Percentiles rank a stretch among this genome's conserved stretches.
Conservation (phyloP, 2,329 filamentous ascomycete genomes). For the Ophiosphaerella herpotricha region DNA sequence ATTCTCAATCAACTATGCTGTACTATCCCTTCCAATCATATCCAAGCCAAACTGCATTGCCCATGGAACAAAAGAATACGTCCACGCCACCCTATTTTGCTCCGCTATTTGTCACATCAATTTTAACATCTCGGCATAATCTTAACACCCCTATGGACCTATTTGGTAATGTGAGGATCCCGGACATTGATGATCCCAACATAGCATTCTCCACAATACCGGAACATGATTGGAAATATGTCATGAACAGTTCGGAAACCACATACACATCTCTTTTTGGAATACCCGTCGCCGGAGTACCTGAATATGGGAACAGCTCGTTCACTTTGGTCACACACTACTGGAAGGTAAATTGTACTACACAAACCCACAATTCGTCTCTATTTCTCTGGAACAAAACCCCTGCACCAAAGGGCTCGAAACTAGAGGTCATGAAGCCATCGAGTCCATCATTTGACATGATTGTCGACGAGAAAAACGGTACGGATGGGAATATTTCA, state of each 20-base stretch:
- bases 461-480: neutral
- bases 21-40: slow-evolving; percentile 4
- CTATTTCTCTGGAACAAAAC: too few species aligned
- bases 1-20: neutral
- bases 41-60: neutral
- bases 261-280: slow-evolving; percentile 5
- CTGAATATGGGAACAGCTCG: slow-evolving; percentile 1
- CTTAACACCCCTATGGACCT: slow-evolving; percentile 2
- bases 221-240: neutral
- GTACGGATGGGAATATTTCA: neutral
- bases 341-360: slow-evolving; percentile 3
- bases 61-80: neutral
- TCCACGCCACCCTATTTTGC: neutral
- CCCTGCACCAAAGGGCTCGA: too few species aligned
- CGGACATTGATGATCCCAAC: neutral
- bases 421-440: neutral
- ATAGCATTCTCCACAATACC: neutral
- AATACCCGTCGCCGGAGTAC: slow-evolving; percentile 1
- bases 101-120: slow-evolving; percentile 5
- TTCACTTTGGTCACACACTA: slow-evolving; percentile 4
- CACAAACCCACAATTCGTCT: too few species aligned
- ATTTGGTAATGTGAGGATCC: slow-evolving; percentile 5
- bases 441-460: neutral
- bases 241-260: neutral
- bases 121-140: slow-evolving; percentile 1